These are phyloP conservation scores for Hypoxylon rubiginosum DNA, from an alignment of 2,329 filamentous ascomycete species.

Conservation along the genomic window DNA sequence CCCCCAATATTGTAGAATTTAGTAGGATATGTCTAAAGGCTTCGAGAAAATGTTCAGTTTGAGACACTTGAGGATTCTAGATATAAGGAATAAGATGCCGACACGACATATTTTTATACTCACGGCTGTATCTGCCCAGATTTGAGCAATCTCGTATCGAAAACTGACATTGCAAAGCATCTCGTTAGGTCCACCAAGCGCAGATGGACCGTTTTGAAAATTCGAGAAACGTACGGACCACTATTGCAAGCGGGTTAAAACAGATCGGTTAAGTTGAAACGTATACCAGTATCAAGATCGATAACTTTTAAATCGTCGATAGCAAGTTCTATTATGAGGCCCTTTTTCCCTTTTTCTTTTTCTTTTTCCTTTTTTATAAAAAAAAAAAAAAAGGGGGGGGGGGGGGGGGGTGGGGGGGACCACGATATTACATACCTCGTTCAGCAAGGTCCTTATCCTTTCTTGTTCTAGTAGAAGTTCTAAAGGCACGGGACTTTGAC, in stretches of 20 bases:
- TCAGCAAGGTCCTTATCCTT: constrained; percentile 42
- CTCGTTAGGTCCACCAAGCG: constrained; percentile 7
- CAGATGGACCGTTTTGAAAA: constrained; percentile 16
- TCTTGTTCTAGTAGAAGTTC: constrained; percentile 44
- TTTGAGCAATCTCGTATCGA: constrained; percentile 50
- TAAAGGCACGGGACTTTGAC: constrained; percentile 27
- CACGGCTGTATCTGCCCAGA: constrained; percentile 54
- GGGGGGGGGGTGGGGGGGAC: too few species aligned
- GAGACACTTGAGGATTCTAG: constrained; percentile 51
- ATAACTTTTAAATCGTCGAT: too few species aligned
- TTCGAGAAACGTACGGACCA: constrained; percentile 41
- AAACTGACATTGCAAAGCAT: constrained; percentile 47
- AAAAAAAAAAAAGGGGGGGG: neutral
- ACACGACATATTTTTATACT: too few species aligned
- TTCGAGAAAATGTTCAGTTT: too few species aligned
- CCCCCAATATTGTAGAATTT: too few species aligned
- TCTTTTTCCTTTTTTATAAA: too few species aligned
- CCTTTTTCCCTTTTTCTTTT: too few species aligned
- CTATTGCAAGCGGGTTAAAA: constrained; percentile 1
- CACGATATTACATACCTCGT: constrained; percentile 25
- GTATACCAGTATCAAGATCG: too few species aligned
- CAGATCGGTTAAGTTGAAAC: too few species aligned
- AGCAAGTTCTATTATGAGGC: too few species aligned
- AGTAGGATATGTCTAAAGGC: too few species aligned
- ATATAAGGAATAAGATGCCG: constrained; percentile 49